These are phyloP conservation scores for Euphorbia peplus DNA, from an alignment of 345 rosid species.

Conservation along the genomic window DNA sequence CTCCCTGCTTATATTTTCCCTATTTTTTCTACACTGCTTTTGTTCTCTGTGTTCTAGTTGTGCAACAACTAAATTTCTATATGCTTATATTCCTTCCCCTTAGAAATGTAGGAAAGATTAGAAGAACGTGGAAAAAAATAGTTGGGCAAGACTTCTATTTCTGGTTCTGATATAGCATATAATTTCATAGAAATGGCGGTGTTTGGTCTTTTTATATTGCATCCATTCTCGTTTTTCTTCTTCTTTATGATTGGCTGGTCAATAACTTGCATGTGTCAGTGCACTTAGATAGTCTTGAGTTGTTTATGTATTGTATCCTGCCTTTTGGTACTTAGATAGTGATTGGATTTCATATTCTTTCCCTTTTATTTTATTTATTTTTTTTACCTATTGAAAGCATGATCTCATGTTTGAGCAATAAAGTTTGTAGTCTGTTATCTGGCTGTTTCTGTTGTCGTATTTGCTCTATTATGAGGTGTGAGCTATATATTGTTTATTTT, in stretches of 20 bases:
- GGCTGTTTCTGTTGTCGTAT: no score
- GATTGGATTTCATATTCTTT: not conserved
- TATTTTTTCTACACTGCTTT: not conserved
- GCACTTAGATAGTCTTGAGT: not conserved
- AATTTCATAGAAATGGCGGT: not conserved
- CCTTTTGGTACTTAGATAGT: not conserved
- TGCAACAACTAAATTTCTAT: not conserved
- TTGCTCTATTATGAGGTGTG: no score
- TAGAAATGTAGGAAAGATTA: not conserved
- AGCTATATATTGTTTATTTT: no score
- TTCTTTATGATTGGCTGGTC: not conserved
- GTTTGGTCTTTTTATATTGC: not conserved
- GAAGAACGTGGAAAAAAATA: not conserved
- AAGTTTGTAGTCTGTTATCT: not conserved
- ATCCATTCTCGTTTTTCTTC: not conserved
- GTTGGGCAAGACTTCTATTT: not conserved
- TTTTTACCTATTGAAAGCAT: not conserved
- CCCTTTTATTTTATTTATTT: not conserved
- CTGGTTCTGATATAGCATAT: not conserved
- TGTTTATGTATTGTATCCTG: constrained; percentile 1
- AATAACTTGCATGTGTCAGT: not conserved
- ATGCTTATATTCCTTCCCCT: not conserved
- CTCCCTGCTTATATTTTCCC: no score
- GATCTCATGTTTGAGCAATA: not conserved
- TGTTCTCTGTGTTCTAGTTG: not conserved